Percentiles rank a stretch among this genome's conserved stretches.
Conservation (phyloP, 2,329 filamentous ascomycete species). For the Emmonsia crescens region DNA sequence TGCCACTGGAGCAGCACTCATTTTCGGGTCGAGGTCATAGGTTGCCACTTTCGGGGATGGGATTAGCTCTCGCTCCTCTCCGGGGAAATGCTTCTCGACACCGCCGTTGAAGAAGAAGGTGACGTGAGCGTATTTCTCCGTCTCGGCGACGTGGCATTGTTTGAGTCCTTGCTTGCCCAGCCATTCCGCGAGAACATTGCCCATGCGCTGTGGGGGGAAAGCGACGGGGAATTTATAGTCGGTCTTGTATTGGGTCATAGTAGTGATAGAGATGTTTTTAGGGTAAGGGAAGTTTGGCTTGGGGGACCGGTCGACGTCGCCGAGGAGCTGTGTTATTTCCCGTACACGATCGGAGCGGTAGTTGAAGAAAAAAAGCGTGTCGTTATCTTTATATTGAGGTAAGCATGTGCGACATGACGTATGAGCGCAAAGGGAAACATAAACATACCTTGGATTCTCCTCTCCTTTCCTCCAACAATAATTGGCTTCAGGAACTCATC, state of each 20-base stretch:
- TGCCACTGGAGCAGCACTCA: constrained; percentile 86
- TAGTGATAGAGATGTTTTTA: constrained; percentile 75
- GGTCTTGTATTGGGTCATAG: constrained; percentile 97
- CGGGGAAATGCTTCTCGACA: constrained; percentile 88
- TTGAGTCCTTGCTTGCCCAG: constrained; percentile 77
- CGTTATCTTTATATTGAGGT: constrained; percentile 51
- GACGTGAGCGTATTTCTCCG: constrained; percentile 98
- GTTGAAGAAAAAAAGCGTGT: constrained; percentile 99
- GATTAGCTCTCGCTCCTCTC: constrained; percentile 87
- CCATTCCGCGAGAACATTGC: constrained; percentile 96
- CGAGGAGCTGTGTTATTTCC: constrained; percentile 89
- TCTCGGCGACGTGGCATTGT: constrained; percentile 96
- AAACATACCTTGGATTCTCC: constrained; percentile 64
- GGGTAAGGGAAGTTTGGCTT: constrained; percentile 87
- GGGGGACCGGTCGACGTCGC: constrained; percentile 83
- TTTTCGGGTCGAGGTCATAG: constrained; percentile 89
- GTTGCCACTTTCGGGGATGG: constrained; percentile 90
- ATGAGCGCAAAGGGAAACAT: not conserved
- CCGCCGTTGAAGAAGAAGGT: constrained; percentile 99
- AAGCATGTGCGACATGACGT: constrained; percentile 11
- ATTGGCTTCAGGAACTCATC: constrained; percentile 99
- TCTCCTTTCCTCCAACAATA: constrained; percentile 77
- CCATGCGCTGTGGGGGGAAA: constrained; percentile 91
- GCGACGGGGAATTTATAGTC: constrained; percentile 88
- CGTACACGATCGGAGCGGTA: constrained; percentile 96